phyloP scores from a whole-genome alignment of 768 basidiomycete genomes.

The Collybiopsis confluens region DNA sequence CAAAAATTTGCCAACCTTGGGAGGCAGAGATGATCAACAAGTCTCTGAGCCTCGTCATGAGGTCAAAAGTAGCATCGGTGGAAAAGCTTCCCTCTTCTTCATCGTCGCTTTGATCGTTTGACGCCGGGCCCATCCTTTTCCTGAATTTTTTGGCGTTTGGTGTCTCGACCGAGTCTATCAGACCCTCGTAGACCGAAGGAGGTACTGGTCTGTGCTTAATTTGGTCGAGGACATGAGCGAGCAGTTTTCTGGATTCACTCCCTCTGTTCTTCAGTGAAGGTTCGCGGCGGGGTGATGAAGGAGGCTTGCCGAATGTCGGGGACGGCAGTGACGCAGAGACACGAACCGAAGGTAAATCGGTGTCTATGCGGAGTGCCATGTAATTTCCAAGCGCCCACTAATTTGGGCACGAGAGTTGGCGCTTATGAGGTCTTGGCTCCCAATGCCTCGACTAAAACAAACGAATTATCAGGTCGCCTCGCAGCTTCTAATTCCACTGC shows the following conservation, averaged over 20 bases:
- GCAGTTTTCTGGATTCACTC: slow-evolving; percentile 65
- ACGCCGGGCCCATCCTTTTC: slow-evolving; percentile 11
- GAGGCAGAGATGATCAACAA: slow-evolving; percentile 50
- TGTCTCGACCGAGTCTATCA: slow-evolving; percentile 24
- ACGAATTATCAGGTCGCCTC: too few relatives aligned
- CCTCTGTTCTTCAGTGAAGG: slow-evolving; percentile 29
- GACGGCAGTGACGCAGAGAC: slow-evolving; percentile 2
- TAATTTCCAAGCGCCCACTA: too few relatives aligned
- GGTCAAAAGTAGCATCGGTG: slow-evolving; percentile 62
- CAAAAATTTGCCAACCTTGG: slow-evolving; percentile 62
- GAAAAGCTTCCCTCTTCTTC: slow-evolving; percentile 44
- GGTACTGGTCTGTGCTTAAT: slow-evolving; percentile 55
- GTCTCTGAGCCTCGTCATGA: slow-evolving; percentile 60
- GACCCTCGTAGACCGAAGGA: slow-evolving; percentile 44
- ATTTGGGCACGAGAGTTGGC: too few relatives aligned
- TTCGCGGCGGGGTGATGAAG: slow-evolving; percentile 19
- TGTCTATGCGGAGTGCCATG: neutral
- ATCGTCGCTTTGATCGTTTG: slow-evolving; percentile 46
- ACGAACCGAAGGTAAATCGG: slow-evolving; percentile 5
- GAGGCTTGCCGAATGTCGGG: slow-evolving; percentile 16
- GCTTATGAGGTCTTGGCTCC: too few relatives aligned
- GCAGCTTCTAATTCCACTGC: too few relatives aligned
- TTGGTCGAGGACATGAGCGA: slow-evolving; percentile 60
- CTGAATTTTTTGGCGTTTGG: slow-evolving; percentile 41
- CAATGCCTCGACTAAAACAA: too few relatives aligned